Evolutionary conservation across 306 rosid genomes (phyloP), one percentile per base, ranked within the genome.

Genomic region (Carpinus fangiana): DNA sequence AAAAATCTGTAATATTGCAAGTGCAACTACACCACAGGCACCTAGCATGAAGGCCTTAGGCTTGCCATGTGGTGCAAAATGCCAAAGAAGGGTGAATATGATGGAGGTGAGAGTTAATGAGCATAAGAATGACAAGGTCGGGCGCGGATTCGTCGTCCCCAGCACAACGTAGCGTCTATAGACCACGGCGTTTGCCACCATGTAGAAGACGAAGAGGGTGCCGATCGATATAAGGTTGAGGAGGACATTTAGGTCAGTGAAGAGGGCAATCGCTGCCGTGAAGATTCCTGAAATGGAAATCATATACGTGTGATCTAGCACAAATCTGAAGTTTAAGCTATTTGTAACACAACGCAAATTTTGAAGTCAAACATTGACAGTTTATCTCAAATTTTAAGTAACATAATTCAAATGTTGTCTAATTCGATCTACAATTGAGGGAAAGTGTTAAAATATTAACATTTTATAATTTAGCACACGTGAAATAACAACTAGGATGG

Each of bases 131-230:
- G 97, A 92, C 73, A 94, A 18, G 9, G 98, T 94, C n/a, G 98
- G 97, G 83, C 95, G 80, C 31, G 97, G 97, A 80, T 91, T 90
- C 0, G 93, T 94, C 47, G 87, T 88, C 76, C 97, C 97, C 23
- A 80, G 75, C 1, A 46, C 84, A 16, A 92, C 97, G 46, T 94
- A 94, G 1, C 98, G 96, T 73, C 97, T 83, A 60, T 87, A 94
- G 43, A 94, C 84, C 76, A 92, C 95, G 6, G 97, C 98, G 56
- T 91, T 94, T 50, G 97, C 95, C 75, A 94, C 98, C 98, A 94
- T 92, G 92, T 90, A 94, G 68, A 92, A 94, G n/a, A 94, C 98
- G 59, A 92, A 90, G 41, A 94, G 97, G 7, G 98, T 94, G n/a
- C 98, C 97, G 16, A 94, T 94, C 46, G 97, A 88, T 50, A 92